phyloP scores from a whole-genome alignment of 1,284 basidiomycete species.

The Cryptococcus amylolentus region DNA sequence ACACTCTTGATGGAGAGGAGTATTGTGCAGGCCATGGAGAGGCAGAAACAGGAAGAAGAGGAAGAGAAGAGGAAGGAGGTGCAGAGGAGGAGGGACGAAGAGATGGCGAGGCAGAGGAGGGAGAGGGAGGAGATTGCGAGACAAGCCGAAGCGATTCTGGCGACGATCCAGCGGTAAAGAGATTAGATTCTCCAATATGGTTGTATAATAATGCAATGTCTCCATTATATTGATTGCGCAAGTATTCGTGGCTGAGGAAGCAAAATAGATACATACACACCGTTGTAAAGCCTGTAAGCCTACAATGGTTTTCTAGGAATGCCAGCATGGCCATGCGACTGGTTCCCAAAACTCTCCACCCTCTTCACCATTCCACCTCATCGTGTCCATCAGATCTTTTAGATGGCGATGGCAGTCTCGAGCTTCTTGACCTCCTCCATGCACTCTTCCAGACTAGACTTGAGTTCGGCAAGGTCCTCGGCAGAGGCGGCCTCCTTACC shows the following conservation, averaged over 20 bases:
- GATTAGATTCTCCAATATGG: not conserved
- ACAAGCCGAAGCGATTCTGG: conserved; percentile 44
- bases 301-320: not conserved
- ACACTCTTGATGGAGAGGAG: conserved; percentile 39
- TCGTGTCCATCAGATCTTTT: not conserved
- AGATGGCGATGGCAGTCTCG: conserved; percentile 28
- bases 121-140: conserved; percentile 40
- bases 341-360: not conserved
- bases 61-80: conserved; percentile 37
- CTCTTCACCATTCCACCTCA: not conserved
- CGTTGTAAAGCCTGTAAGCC: conserved; percentile 1
- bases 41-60: conserved; percentile 34
- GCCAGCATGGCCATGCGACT: too few relatives aligned
- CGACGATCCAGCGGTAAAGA: conserved; percentile 20
- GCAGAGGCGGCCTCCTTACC: conserved; percentile 55
- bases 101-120: conserved; percentile 33
- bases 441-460: conserved; percentile 66
- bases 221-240: not conserved
- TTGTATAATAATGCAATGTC: not conserved
- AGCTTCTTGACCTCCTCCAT: conserved; percentile 78
- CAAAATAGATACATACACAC: conserved; percentile 17
- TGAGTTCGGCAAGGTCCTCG: conserved; percentile 59
- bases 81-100: conserved; percentile 33
- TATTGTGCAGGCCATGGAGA: conserved; percentile 43
- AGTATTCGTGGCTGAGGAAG: not conserved